Evolutionary conservation across 345 rosid species (phyloP).

Genomic region (Angophora floribunda): DNA sequence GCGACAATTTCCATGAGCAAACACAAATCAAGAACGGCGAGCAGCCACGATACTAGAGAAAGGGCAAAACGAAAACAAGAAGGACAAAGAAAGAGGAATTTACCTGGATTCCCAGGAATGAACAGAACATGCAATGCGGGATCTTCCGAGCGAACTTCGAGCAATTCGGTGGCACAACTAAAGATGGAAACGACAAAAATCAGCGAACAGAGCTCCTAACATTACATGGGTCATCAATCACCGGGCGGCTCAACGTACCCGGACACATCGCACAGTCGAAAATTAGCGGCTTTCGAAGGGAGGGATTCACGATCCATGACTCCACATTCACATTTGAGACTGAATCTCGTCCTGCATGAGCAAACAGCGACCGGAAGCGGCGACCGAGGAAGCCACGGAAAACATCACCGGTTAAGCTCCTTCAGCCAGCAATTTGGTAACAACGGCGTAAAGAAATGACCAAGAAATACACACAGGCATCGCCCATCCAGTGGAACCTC

Average conservation of each 20-base stretch:
- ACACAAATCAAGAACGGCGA: background rate
- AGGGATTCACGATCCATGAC: slow-evolving; percentile 33
- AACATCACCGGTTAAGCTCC: background rate
- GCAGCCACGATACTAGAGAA: background rate
- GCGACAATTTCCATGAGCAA: background rate
- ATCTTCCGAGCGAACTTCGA: slow-evolving; percentile 56
- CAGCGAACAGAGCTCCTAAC: background rate
- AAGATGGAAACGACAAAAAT: background rate
- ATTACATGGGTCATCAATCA: background rate
- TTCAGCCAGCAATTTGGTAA: background rate
- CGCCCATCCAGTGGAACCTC: background rate
- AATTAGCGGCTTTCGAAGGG: slow-evolving; percentile 17
- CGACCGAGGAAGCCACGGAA: background rate
- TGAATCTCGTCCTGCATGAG: slow-evolving; percentile 7
- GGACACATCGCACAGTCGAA: slow-evolving; percentile 54
- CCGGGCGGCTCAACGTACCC: slow-evolving; percentile 19
- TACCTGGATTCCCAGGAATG: slow-evolving; percentile 90
- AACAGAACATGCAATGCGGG: slow-evolving; percentile 53
- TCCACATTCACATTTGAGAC: background rate
- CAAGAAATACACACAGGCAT: background rate
- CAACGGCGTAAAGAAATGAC: background rate
- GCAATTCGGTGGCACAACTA: slow-evolving; percentile 59
- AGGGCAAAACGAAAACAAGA: background rate
- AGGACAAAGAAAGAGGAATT: background rate
- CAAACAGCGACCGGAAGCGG: background rate